A percentile compares a stretch with the other conserved stretches of the same genome.
Conservation (phyloP, 2,329 filamentous ascomycete genomes). For the Colletotrichum kahawae region DNA sequence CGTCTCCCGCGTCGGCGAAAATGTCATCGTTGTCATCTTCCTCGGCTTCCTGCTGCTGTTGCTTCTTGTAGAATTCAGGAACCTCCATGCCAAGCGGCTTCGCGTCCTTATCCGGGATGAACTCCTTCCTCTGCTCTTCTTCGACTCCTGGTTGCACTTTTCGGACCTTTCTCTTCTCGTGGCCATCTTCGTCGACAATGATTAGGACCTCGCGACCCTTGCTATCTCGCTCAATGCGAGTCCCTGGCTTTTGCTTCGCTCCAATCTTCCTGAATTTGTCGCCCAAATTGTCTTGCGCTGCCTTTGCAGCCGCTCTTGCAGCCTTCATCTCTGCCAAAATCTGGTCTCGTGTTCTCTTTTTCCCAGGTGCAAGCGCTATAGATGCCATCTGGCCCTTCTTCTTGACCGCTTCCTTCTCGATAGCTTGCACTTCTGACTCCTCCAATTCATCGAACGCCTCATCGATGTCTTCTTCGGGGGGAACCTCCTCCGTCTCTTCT, state of each 20-base stretch:
- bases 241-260: conserved; percentile 54
- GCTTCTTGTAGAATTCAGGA: conserved; percentile 60
- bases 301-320: conserved; percentile 63
- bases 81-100: conserved; percentile 70
- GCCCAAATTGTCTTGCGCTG: conserved; percentile 55
- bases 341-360: conserved; percentile 69
- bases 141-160: conserved; percentile 48
- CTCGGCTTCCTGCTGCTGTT: conserved; percentile 51
- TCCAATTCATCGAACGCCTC: conserved; percentile 69
- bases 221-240: conserved; percentile 64
- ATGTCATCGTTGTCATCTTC: conserved; percentile 66
- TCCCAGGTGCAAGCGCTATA: conserved; percentile 55
- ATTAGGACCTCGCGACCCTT: conserved; percentile 69
- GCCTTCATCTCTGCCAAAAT: conserved; percentile 72
- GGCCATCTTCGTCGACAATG: conserved; percentile 68
- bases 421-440: conserved; percentile 56
- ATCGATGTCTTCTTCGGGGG: conserved; percentile 58
- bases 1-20: conserved; percentile 68
- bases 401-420: conserved; percentile 59
- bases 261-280: conserved; percentile 71
- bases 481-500: conserved; percentile 28
- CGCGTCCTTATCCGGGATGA: conserved; percentile 59
- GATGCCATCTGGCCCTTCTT: conserved; percentile 67
- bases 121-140: conserved; percentile 43
- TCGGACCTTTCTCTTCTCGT: conserved; percentile 69